Conservation (phyloP, 1,139 yeast genomes). For the Yamadazyma blattariae region DNA sequence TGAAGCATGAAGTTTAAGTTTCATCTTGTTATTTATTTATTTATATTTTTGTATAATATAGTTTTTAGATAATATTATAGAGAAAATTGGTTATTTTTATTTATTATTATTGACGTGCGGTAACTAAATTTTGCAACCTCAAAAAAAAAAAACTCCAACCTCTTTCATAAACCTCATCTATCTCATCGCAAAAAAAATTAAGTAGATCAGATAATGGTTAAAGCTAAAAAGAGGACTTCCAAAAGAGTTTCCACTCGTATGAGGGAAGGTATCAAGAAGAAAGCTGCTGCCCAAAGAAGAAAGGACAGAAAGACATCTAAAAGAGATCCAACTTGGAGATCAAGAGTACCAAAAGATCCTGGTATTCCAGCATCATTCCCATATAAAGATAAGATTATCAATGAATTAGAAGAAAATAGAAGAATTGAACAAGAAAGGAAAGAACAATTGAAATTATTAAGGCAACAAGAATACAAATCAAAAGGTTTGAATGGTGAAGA, state of each 20-base stretch:
- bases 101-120: too few species aligned
- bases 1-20: too few species aligned
- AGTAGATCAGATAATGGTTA: constrained; percentile 23
- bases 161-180: too few species aligned
- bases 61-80: too few species aligned
- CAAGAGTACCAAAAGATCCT: constrained; percentile 77
- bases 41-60: too few species aligned
- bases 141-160: too few species aligned
- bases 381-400: constrained; percentile 78
- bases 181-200: constrained; percentile 4
- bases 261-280: constrained; percentile 95
- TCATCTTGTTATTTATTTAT: too few species aligned
- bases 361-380: constrained; percentile 97
- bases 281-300: constrained; percentile 87
- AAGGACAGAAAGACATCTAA: constrained; percentile 79
- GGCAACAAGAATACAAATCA: constrained; percentile 46
- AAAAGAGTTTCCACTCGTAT: constrained; percentile 88
- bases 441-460: constrained; percentile 45
- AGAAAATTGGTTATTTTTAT: too few species aligned
- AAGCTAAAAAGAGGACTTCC: constrained; percentile 67
- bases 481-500: constrained; percentile 40
- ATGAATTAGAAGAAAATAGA: constrained; percentile 75
- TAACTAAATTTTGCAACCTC: neutral
- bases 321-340: constrained; percentile 92
- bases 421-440: constrained; percentile 61